Base-by-base conservation (phyloP, 768 basidiomycete species). In the Baorangia bicolor region DNA sequence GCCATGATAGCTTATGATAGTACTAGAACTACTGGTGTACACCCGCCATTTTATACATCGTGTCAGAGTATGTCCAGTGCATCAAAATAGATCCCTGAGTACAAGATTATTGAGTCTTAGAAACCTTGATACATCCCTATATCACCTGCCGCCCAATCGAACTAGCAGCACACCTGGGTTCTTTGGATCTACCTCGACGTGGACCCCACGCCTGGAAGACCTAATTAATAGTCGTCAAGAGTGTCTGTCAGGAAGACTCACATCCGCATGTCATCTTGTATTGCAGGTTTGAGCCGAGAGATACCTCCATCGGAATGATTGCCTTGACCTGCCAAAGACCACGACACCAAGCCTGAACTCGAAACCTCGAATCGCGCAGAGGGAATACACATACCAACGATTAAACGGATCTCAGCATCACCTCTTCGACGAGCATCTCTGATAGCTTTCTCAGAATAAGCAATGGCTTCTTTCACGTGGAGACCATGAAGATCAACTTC, bases 401-500 rank as follows among this genome's bases (percentile, higher is more conserved):
- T 96, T 48, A 98, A 74, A 50, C 81, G 79, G 13, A 98, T 64
- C 63, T 90, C 80, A 4, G 74, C 63, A 51, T 86, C 79, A 3
- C 88, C 89, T 28, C 79, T 73, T 33, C 62, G 70, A 50, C 85
- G 85, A 12, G 90, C 92, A 25, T 79, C 69, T 59, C 81, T 66
- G 34, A 97, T 81, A 11, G 90, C 88, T 18, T 71, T 61, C 64
- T 97, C 89, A 0, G 89, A 84, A 55, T 81, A 81, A 38, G 79
- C 70, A 50, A 96, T 85, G 14, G 94, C 92, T 73, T 98, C 96
- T 66, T 92, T 92, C 55, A 96, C 94, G 69, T 89, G 95, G 5
- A 98, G 77, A 9, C 93, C 93, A 69, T 98, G 95, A 39, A 98
- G 75, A 72, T 98, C 96, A 44, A 97, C 76, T 69, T 93, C 86